Percentiles rank a stretch among this genome's conserved stretches.
These are phyloP conservation scores for Penstemon newberryi DNA, from an alignment of 257 asterid species.

Conservation along the genomic window DNA sequence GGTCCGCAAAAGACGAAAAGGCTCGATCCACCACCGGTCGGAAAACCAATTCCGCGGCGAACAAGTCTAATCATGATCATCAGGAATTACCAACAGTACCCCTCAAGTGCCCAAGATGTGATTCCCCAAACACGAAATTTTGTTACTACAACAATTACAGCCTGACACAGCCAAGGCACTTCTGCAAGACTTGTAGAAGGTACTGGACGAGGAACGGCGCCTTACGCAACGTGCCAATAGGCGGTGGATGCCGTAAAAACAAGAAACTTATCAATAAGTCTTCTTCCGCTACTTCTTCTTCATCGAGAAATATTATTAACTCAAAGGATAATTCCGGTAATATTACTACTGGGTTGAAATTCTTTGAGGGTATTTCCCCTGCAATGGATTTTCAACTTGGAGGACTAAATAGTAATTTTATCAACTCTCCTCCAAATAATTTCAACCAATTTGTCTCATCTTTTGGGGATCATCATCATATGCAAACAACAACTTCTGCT, in stretches of 20 bases:
- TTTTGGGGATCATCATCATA: too few species aligned
- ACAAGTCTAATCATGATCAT: conserved; percentile 15
- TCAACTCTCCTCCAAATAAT: conserved; percentile 26
- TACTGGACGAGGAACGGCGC: conserved; percentile 97
- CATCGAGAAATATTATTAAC: conserved; percentile 44
- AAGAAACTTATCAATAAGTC: conserved; percentile 55
- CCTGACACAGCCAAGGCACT: conserved; percentile 88
- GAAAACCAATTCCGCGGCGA: conserved; percentile 30
- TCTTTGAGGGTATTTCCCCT: conserved; percentile 68
- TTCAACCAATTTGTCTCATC: too few species aligned
- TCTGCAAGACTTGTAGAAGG: conserved; percentile 91
- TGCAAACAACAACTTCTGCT: too few species aligned
- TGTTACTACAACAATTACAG: conserved; percentile 95
- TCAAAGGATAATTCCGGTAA: conserved; percentile 38
- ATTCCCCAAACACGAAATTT: conserved; percentile 85
- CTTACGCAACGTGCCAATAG: conserved; percentile 82
- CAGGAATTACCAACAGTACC: conserved; percentile 39
- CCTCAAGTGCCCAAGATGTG: conserved; percentile 84
- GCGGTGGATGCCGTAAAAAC: conserved; percentile 89
- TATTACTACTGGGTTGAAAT: conserved; percentile 61
- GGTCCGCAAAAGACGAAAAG: conserved; percentile 40
- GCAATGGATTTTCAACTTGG: conserved; percentile 85
- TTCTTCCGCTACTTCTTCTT: conserved; percentile 38
- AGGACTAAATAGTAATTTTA: conserved; percentile 25
- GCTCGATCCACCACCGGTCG: conserved; percentile 36